These are phyloP conservation scores for Salix purpurea DNA, from an alignment of 345 rosid genomes.

Conservation along the genomic window DNA sequence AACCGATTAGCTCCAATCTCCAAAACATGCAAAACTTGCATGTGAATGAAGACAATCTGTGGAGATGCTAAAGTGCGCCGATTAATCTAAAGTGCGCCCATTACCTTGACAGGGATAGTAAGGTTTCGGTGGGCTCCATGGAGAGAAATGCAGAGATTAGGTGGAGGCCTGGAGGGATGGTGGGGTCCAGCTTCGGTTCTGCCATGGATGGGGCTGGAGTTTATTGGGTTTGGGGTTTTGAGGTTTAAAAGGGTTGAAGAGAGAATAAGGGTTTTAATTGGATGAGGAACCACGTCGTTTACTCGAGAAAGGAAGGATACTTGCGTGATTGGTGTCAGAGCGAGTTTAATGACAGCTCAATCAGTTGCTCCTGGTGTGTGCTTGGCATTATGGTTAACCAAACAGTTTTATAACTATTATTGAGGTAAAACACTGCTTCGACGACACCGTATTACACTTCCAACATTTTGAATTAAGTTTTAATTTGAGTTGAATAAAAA, in stretches of 20 bases:
- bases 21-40: not conserved
- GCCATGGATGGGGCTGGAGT: not conserved
- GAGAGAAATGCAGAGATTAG: constrained; percentile 68
- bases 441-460: no score
- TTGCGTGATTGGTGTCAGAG: no score
- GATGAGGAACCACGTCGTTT: no score
- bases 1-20: not conserved
- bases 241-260: not conserved
- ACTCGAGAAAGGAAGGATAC: no score
- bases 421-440: no score
- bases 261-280: no score
- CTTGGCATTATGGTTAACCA: no score
- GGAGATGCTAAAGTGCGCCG: not conserved
- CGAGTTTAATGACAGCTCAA: no score
- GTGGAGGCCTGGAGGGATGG: constrained; percentile 36
- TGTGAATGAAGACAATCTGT: not conserved
- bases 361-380: no score
- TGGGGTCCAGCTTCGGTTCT: constrained; percentile 14
- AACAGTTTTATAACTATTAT: no score
- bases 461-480: no score
- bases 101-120: constrained; percentile 59
- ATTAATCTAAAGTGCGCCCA: not conserved
- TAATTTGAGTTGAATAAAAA: no score
- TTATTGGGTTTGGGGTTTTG: not conserved
- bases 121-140: constrained; percentile 54